Conservation (phyloP, 2,329 filamentous ascomycete genomes). For the Trichoderma semiorbis region DNA sequence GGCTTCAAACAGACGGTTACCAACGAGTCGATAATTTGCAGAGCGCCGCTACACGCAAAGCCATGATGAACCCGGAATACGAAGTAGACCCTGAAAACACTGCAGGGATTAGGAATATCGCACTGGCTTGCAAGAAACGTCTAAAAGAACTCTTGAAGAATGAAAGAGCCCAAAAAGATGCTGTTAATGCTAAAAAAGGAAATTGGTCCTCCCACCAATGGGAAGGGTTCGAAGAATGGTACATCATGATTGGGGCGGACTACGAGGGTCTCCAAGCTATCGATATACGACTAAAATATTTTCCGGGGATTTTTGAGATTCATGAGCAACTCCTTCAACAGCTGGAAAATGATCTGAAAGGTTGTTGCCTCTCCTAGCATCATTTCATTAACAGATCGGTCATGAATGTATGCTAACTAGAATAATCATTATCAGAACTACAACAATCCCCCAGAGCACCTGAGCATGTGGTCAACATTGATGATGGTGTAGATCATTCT, state of each 20-base stretch:
- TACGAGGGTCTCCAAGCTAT: too few species aligned
- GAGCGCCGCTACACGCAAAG: too few species aligned
- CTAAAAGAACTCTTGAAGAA: background rate
- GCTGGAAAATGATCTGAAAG: background rate
- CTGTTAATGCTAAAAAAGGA: background rate
- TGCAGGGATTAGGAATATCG: background rate
- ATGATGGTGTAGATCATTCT: background rate
- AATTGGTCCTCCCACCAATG: background rate
- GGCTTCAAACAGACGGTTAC: background rate
- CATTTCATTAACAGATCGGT: too few species aligned
- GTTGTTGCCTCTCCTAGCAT: background rate
- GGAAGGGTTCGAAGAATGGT: background rate
- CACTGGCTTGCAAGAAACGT: background rate
- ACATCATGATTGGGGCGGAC: background rate
- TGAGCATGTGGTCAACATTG: background rate
- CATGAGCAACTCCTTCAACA: background rate
- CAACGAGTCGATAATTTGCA: background rate
- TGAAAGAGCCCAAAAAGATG: background rate
- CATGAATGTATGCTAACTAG: background rate
- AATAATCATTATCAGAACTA: background rate
- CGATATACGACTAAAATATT: background rate
- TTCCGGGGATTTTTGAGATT: background rate
- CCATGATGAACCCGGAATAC: background rate
- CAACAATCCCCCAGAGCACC: background rate
- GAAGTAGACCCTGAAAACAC: background rate